Percentiles rank a stretch among this genome's conserved stretches.
These are phyloP conservation scores for Paraphaeosphaeria sporulosa DNA, from an alignment of 2,329 filamentous ascomycete genomes.

Conservation along the genomic window DNA sequence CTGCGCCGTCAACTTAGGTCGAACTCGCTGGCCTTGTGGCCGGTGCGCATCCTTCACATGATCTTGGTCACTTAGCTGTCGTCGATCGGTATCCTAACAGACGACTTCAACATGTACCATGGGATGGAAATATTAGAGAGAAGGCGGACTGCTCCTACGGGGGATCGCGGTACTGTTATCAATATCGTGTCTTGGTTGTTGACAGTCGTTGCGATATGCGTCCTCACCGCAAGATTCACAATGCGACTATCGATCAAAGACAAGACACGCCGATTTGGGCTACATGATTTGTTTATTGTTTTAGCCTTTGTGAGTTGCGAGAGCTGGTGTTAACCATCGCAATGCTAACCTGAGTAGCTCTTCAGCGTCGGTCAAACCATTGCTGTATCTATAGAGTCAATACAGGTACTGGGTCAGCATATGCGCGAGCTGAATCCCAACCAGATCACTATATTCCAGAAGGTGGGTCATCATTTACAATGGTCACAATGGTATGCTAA, in stretches of 20 bases:
- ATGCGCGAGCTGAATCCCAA: slow-evolving; percentile 11
- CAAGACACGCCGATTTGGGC: slow-evolving; percentile 23
- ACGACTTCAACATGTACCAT: slow-evolving; percentile 22
- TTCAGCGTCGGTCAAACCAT: slow-evolving; percentile 40
- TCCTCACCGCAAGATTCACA: slow-evolving; percentile 31
- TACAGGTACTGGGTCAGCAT: slow-evolving; percentile 29
- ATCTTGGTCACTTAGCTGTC: slow-evolving; percentile 16
- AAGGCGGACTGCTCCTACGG: slow-evolving; percentile 21
- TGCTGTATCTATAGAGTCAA: slow-evolving; percentile 34
- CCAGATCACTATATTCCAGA: slow-evolving; percentile 27
- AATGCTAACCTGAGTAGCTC: slow-evolving; percentile 25
- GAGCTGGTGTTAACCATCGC: neutral
- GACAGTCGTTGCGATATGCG: slow-evolving; percentile 30
- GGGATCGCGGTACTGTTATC: slow-evolving; percentile 25
- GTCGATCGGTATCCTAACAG: slow-evolving; percentile 15
- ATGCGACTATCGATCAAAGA: slow-evolving; percentile 35
- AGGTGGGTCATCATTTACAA: slow-evolving; percentile 23
- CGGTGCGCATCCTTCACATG: slow-evolving; percentile 29
- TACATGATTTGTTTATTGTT: slow-evolving; percentile 36
- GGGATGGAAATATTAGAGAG: slow-evolving; percentile 18
- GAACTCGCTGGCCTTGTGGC: slow-evolving; percentile 31
- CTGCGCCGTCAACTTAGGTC: slow-evolving; percentile 19
- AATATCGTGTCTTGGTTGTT: slow-evolving; percentile 39
- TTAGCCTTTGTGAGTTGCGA: slow-evolving; percentile 33
- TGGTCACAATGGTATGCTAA: slow-evolving; percentile 9